Evolutionary conservation across 495 filamentous ascomycete species (phyloP), one percentile per base, ranked within the genome.

Genomic region (Chaetomium tenue): DNA sequence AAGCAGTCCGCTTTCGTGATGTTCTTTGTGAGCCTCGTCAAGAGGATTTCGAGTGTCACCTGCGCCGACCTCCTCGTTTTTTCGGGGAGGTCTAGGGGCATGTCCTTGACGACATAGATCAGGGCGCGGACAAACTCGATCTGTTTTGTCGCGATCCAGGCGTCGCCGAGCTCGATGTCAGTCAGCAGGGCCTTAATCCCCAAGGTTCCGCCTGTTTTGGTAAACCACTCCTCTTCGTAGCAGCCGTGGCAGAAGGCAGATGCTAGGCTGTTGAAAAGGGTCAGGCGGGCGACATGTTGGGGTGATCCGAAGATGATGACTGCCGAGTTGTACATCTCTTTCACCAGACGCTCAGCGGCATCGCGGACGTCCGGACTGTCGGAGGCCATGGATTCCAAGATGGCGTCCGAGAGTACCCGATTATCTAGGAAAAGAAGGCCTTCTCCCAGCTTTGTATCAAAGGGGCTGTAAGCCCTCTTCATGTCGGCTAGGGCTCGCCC

Each of bases 41-140:
- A 75, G 16, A 98, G 84, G 44, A 89, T 79, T 61, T 93, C 87
- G 50, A 98, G 77, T 0, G 92, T 95, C 4, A 87, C 84, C 73
- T 92, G 89, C 3, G 95, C 92, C 57, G 87, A 87, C 25, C 86
- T 77, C 5, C 95, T 83, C 2, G 93, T 97, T 68, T 87, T 89
- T 26, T 93, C 91, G 12, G 95, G 91, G 0, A 98, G 82, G 72
- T 98, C 95, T 42, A 88, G 78, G 2, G 95, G 93, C 80, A 96
- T 94, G 75, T 99, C 95, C 74, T 99, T 98, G 76, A 98, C 90
- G 68, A 97, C 92, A 79, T 95, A 97, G 78, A 96, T 86, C 56
- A 99, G 79, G 15, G 91, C 91, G 37, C 89, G 85, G 46, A 91
- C 86, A 67, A 97, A 91, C 39, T 97, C 92, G 56, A 88, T 81